Conservation (phyloP, 2,329 filamentous ascomycete species). For the Phoma sp. region DNA sequence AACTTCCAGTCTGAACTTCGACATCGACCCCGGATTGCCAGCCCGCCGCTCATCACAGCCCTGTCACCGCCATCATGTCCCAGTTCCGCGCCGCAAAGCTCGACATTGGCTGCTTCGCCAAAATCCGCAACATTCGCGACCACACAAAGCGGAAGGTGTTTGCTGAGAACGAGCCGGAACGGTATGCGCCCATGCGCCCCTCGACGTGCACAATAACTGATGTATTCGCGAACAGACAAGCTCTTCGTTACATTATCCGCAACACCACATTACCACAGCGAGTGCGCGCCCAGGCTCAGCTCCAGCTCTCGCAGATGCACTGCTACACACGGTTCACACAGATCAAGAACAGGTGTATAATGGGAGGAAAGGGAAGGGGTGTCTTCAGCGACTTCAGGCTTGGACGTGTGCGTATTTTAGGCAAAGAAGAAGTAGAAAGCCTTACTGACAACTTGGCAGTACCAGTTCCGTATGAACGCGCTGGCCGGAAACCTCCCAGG, state of each 20-base stretch:
- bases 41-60: constrained; percentile 16
- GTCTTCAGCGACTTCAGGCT: constrained; percentile 93
- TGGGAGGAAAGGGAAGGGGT: constrained; percentile 88
- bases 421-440: too few relatives aligned
- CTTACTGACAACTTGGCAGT: constrained; percentile 63
- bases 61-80: constrained; percentile 50
- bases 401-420: constrained; percentile 71
- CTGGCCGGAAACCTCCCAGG: constrained; percentile 85
- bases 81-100: constrained; percentile 91
- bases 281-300: constrained; percentile 87
- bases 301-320: constrained; percentile 94
- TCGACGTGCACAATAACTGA: constrained; percentile 10
- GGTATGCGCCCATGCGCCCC: constrained; percentile 61
- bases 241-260: constrained; percentile 79
- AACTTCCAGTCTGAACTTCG: constrained; percentile 14
- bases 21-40: constrained; percentile 2
- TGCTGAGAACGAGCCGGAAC: constrained; percentile 83
- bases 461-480: constrained; percentile 89
- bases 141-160: constrained; percentile 97
- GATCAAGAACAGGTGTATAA: constrained; percentile 90
- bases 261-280: constrained; percentile 86
- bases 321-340: constrained; percentile 92
- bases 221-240: constrained; percentile 69
- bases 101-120: constrained; percentile 86
- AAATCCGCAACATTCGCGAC: constrained; percentile 86